These are phyloP conservation scores for Euphorbia peplus DNA, from an alignment of 345 rosid genomes.

Conservation along the genomic window DNA sequence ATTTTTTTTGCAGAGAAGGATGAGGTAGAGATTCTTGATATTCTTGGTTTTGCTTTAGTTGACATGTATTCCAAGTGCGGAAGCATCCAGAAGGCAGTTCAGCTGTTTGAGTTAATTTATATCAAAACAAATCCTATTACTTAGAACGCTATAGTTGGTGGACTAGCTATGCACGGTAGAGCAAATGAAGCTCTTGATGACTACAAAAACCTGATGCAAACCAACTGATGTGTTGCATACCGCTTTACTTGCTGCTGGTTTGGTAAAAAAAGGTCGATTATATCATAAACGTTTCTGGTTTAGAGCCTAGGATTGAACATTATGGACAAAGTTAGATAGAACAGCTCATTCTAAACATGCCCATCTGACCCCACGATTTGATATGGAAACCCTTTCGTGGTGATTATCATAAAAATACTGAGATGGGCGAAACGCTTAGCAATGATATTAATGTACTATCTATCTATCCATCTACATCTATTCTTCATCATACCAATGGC, in stretches of 20 bases:
- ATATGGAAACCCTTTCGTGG: conserved; percentile 70
- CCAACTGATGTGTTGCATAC: conserved; percentile 54
- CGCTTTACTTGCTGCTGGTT: conserved; percentile 55
- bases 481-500: not conserved
- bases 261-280: conserved; percentile 53
- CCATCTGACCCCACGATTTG: conserved; percentile 57
- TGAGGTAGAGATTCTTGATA: conserved; percentile 35
- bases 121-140: conserved; percentile 47
- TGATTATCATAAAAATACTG: conserved; percentile 45
- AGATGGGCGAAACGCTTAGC: conserved; percentile 58
- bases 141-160: conserved; percentile 57
- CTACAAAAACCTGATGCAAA: conserved; percentile 48
- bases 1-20: conserved; percentile 46
- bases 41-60: conserved; percentile 48
- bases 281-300: conserved; percentile 39
- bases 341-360: conserved; percentile 51
- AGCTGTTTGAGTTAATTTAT: conserved; percentile 39
- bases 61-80: conserved; percentile 67
- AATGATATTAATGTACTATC: conserved; percentile 33
- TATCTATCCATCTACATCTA: not conserved
- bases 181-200: conserved; percentile 41
- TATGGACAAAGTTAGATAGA: conserved; percentile 78
- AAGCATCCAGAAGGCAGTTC: conserved; percentile 47
- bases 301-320: conserved; percentile 59
- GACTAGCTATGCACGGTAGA: conserved; percentile 56